Evolutionary conservation across 2,329 filamentous ascomycete genomes (phyloP).

Genomic region (Exophiala aquamarina): DNA sequence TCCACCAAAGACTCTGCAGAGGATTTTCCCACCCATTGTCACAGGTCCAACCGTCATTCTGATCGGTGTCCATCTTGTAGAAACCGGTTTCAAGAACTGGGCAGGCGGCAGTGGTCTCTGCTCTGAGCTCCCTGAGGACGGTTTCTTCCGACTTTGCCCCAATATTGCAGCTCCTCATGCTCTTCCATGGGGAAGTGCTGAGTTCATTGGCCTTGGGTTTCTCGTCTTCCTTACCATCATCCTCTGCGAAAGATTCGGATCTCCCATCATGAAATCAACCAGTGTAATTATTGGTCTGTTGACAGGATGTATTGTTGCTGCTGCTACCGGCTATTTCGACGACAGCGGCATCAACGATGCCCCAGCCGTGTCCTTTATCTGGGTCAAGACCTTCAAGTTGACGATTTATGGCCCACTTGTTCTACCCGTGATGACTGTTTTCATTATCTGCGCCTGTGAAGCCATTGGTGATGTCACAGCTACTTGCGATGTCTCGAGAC

Average conservation of each 20-base stretch:
- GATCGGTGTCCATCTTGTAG: conserved; percentile 65
- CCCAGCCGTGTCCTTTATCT: conserved; percentile 66
- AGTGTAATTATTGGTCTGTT: conserved; percentile 65
- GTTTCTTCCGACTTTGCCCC: conserved; percentile 58
- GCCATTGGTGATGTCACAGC: conserved; percentile 68
- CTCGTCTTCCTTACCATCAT: conserved; percentile 68
- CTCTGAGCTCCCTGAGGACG: conserved; percentile 36
- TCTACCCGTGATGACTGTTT: conserved; percentile 57
- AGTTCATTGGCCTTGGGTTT: conserved; percentile 68
- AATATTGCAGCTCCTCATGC: conserved; percentile 59
- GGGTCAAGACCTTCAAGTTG: conserved; percentile 68
- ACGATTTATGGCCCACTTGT: conserved; percentile 66
- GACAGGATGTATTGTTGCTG: conserved; percentile 67
- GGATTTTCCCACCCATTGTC: conserved; percentile 67
- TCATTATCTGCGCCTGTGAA: conserved; percentile 67
- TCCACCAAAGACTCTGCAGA: conserved; percentile 58
- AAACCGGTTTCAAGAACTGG: conserved; percentile 66
- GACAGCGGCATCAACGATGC: conserved; percentile 58
- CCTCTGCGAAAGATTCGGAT: conserved; percentile 67
- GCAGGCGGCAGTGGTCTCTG: conserved; percentile 62
- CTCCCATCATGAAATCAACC: conserved; percentile 69
- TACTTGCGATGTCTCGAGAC: conserved; percentile 64
- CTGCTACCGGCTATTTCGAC: conserved; percentile 66
- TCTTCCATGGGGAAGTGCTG: conserved; percentile 61
- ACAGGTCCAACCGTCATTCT: conserved; percentile 68